phyloP scores from a whole-genome alignment of 2,329 filamentous ascomycete genomes.

The Fusarium proliferatum region DNA sequence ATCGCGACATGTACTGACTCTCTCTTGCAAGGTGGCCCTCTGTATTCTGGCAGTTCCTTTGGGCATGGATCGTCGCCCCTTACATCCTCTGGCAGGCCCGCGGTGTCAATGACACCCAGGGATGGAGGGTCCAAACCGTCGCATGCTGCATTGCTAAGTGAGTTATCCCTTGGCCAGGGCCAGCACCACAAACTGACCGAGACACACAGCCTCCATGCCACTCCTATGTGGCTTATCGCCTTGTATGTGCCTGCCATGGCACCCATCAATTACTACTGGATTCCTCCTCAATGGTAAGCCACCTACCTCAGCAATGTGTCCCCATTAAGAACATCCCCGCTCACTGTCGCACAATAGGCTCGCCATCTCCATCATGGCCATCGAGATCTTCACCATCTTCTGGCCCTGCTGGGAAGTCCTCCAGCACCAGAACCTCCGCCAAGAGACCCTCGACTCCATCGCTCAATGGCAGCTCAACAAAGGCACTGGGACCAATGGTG shows the following conservation, averaged over 20 bases:
- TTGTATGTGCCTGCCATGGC: slow-evolving; percentile 63
- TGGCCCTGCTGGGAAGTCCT: slow-evolving; percentile 70
- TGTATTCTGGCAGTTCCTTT: slow-evolving; percentile 72
- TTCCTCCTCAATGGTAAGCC: slow-evolving; percentile 71
- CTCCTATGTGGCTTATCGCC: slow-evolving; percentile 75
- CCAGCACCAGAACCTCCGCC: slow-evolving; percentile 56
- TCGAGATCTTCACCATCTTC: slow-evolving; percentile 73
- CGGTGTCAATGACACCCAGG: slow-evolving; percentile 71
- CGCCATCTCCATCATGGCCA: slow-evolving; percentile 68
- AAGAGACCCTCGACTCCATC: slow-evolving; percentile 62
- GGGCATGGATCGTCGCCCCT: slow-evolving; percentile 71
- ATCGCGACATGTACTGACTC: not conserved
- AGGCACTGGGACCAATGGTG: slow-evolving; percentile 45
- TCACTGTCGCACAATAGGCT: slow-evolving; percentile 55
- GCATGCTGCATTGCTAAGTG: slow-evolving; percentile 60
- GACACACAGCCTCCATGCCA: slow-evolving; percentile 65
- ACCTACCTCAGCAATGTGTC: not conserved
- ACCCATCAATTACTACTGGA: slow-evolving; percentile 63
- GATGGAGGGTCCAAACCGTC: slow-evolving; percentile 74
- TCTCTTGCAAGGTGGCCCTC: slow-evolving; percentile 64
- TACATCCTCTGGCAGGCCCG: slow-evolving; percentile 71
- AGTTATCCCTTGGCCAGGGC: slow-evolving; percentile 35
- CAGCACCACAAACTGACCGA: slow-evolving; percentile 3
- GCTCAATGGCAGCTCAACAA: slow-evolving; percentile 60
- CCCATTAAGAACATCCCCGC: not conserved